These are phyloP conservation scores for Fagus crenata DNA, from an alignment of 306 rosid species.

Conservation along the genomic window DNA sequence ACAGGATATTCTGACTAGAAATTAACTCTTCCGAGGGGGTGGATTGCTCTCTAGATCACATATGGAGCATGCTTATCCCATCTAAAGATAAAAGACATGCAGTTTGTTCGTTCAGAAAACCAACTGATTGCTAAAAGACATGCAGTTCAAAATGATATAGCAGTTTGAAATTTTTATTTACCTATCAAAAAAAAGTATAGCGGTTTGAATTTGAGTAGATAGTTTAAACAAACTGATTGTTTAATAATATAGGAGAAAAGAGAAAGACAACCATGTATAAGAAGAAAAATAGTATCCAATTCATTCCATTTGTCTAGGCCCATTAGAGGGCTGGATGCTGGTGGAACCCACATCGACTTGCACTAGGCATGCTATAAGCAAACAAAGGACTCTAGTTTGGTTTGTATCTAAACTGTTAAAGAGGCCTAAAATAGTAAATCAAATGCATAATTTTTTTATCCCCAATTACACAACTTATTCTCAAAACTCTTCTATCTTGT, in stretches of 20 bases:
- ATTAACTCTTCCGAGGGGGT: constrained; percentile 20
- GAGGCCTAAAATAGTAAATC: not conserved
- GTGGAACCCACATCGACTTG: not conserved
- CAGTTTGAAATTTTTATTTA: not conserved
- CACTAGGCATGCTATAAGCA: not conserved
- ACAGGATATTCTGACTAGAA: constrained; percentile 25
- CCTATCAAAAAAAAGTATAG: no score
- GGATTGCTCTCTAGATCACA: constrained; percentile 20
- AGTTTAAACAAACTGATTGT: not conserved
- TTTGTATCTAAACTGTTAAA: constrained; percentile 1
- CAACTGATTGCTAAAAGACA: not conserved
- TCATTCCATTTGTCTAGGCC: not conserved
- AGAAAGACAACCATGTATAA: not conserved
- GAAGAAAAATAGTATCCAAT: not conserved
- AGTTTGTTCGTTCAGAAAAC: constrained; percentile 17
- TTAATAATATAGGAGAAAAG: not conserved
- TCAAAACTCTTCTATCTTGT: not conserved
- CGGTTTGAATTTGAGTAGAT: not conserved
- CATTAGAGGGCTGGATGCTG: not conserved
- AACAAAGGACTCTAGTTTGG: not conserved
- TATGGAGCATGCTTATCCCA: constrained; percentile 14
- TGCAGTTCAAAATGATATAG: not conserved
- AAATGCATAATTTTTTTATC: not conserved
- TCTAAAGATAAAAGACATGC: constrained; percentile 21
- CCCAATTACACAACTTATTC: not conserved